Evolutionary conservation across 106 monocot species (phyloP).

Genomic region (Dioscorea dumetorum): DNA sequence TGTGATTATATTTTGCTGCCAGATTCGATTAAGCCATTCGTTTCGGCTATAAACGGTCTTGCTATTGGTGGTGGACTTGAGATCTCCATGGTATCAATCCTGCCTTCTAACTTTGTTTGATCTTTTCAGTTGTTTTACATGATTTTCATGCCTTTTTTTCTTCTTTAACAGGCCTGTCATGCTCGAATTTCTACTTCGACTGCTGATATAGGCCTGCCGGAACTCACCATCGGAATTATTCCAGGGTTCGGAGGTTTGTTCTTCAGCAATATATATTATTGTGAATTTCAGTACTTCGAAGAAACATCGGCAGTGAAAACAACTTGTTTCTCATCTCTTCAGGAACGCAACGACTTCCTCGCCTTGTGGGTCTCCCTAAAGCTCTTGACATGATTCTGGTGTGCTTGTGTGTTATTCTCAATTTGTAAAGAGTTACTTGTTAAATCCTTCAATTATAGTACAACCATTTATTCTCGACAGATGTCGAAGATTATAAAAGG

Average conservation of each 20-base stretch:
- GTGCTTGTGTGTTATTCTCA: background rate
- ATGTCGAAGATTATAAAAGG: constrained; percentile 81
- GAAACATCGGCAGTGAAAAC: background rate
- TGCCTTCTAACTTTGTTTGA: too few species aligned
- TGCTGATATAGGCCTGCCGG: constrained; percentile 74
- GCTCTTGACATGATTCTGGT: constrained; percentile 95
- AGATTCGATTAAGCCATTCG: too few species aligned
- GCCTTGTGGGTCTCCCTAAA: constrained; percentile 82
- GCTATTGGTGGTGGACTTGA: too few species aligned
- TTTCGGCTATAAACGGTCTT: too few species aligned
- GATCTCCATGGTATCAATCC: too few species aligned
- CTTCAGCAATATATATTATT: too few species aligned
- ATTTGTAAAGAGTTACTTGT: background rate
- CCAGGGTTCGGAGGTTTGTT: constrained; percentile 79
- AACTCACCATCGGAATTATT: constrained; percentile 72
- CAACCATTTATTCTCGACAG: constrained; percentile 20
- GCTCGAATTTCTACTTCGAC: constrained; percentile 63
- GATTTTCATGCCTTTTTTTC: too few species aligned
- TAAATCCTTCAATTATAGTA: background rate
- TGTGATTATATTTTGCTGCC: too few species aligned
- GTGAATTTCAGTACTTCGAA: background rate
- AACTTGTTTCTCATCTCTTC: background rate
- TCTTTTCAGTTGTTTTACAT: too few species aligned
- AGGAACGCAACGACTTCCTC: constrained; percentile 94
- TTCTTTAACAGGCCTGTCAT: constrained; percentile 60